Percentiles rank a stretch among this genome's conserved stretches.
Conservation (phyloP, 805 yeast genomes). For the Saccharomycopsis vini region DNA sequence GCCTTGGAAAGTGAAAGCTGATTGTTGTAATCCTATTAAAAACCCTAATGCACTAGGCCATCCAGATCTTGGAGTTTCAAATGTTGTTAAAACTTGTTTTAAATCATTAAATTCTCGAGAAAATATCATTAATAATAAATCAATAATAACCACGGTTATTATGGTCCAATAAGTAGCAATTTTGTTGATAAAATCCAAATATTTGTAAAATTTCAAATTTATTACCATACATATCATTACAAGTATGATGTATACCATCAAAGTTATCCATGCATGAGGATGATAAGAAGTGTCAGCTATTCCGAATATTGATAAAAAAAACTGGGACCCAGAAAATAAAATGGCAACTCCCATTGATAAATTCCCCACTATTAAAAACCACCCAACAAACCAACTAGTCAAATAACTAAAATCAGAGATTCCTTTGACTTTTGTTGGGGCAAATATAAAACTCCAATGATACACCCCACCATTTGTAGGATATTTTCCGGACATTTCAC, state of each 20-base stretch:
- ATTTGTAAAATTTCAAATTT: conserved; percentile 50
- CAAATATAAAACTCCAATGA: conserved; percentile 66
- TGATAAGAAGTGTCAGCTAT: conserved; percentile 50
- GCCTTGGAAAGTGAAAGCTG: conserved; percentile 73
- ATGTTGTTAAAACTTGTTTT: conserved; percentile 50
- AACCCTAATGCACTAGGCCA: conserved; percentile 69
- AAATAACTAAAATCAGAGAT: conserved; percentile 36
- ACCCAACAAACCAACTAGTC: conserved; percentile 72
- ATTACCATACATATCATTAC: conserved; percentile 53
- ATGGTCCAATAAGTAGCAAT: conserved; percentile 70
- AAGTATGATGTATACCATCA: conserved; percentile 46
- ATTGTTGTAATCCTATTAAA: conserved; percentile 67
- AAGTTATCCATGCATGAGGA: conserved; percentile 46
- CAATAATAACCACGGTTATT: conserved; percentile 61
- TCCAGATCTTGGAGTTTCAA: conserved; percentile 67
- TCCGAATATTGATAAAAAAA: conserved; percentile 58
- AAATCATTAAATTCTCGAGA: conserved; percentile 52
- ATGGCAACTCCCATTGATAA: conserved; percentile 72
- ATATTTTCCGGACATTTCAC: conserved; percentile 69
- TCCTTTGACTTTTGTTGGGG: conserved; percentile 34
- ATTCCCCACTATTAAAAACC: conserved; percentile 65
- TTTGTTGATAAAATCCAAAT: conserved; percentile 55
- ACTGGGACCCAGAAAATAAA: conserved; percentile 69
- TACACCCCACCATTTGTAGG: conserved; percentile 73
- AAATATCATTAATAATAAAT: conserved; percentile 48